A percentile compares a stretch with the other conserved stretches of the same genome.
Evolutionary conservation across 495 filamentous ascomycete genomes (phyloP).

Genomic region (Cercophora scortea): DNA sequence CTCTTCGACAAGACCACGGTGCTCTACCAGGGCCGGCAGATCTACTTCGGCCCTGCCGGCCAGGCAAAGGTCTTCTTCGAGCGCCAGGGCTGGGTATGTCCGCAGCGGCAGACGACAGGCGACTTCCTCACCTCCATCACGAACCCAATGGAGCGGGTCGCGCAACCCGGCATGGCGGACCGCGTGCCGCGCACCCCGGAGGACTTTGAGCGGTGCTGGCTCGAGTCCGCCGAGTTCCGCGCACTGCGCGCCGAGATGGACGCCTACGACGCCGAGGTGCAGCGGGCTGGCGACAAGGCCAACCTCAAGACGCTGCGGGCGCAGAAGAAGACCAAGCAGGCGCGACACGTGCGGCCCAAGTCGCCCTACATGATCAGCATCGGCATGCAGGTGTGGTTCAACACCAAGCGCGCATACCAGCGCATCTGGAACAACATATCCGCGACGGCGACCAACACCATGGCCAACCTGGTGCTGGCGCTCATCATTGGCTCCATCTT

Average conservation of each 20-base stretch:
- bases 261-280: conserved; percentile 46
- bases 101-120: conserved; percentile 62
- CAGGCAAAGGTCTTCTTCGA: conserved; percentile 52
- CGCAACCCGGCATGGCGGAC: conserved; percentile 55
- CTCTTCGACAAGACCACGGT: conserved; percentile 55
- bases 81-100: conserved; percentile 55
- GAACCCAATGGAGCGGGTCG: conserved; percentile 62
- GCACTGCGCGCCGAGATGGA: conserved; percentile 56
- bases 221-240: conserved; percentile 36
- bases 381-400: conserved; percentile 47
- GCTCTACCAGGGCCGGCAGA: conserved; percentile 56
- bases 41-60: conserved; percentile 53
- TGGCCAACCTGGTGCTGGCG: conserved; percentile 33
- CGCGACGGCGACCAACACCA: conserved; percentile 17
- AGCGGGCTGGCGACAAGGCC: conserved; percentile 28
- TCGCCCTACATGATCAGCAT: conserved; percentile 53
- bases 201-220: conserved; percentile 51
- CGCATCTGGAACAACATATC: conserved; percentile 25
- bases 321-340: conserved; percentile 23
- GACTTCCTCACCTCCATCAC: conserved; percentile 72
- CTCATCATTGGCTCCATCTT: conserved; percentile 40
- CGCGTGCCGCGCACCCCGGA: conserved; percentile 53
- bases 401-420: conserved; percentile 46
- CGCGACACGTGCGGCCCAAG: conserved; percentile 32
- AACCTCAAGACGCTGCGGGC: conserved; percentile 13